These are phyloP conservation scores for Tritrichomonas musculus DNA, from an alignment of 208 protist species.

Conservation along the genomic window DNA sequence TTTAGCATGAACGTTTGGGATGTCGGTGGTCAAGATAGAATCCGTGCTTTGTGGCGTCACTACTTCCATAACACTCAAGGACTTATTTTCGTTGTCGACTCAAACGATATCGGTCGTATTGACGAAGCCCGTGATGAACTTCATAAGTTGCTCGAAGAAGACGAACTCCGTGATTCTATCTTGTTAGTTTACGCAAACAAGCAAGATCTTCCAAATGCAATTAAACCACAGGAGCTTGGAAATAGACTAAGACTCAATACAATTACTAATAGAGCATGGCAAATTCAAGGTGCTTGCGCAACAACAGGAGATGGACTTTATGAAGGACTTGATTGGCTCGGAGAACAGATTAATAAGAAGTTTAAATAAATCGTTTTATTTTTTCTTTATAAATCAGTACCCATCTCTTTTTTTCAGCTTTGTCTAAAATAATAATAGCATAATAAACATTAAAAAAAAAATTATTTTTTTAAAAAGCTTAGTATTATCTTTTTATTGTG, in stretches of 20 bases:
- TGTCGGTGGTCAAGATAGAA: conserved; percentile 79
- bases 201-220: too few species aligned
- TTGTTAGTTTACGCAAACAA: too few species aligned
- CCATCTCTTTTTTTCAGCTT: too few species aligned
- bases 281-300: conserved; percentile 82
- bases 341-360: conserved; percentile 9
- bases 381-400: too few species aligned
- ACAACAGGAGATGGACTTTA: conserved; percentile 83
- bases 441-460: too few species aligned
- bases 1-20: conserved; percentile 94
- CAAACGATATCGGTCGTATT: conserved; percentile 79
- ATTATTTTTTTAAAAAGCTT: too few species aligned
- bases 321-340: too few species aligned
- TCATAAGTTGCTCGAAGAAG: conserved; percentile 98
- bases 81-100: conserved; percentile 93
- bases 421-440: too few species aligned
- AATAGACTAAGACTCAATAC: conserved; percentile 82
- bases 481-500: too few species aligned
- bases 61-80: conserved; percentile 89
- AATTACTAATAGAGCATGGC: conserved; percentile 79
- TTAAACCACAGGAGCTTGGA: conserved; percentile 83
- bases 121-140: conserved; percentile 47
- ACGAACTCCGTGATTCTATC: conserved; percentile 95
- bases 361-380: too few species aligned
- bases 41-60: conserved; percentile 82